phyloP scores from a whole-genome alignment of 1,139 yeast species.

The Suhomyces kunorum region DNA sequence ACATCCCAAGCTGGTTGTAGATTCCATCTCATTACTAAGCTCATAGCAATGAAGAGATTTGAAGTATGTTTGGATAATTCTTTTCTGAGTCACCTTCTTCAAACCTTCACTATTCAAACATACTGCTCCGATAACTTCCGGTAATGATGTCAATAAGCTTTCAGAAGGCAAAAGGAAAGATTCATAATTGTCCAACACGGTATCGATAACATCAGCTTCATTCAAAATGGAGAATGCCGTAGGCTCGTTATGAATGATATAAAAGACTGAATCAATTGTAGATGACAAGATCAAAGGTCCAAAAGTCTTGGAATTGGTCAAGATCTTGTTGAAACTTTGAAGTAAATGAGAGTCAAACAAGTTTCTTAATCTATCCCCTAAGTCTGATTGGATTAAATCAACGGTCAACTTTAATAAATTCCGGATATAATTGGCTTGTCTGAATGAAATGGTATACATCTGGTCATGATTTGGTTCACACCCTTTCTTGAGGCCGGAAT shows the following conservation, averaged over 20 bases:
- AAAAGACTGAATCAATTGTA: constrained; percentile 66
- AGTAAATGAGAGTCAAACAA: constrained; percentile 82
- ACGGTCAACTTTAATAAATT: constrained; percentile 62
- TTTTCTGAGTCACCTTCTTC: constrained; percentile 49
- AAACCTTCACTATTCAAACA: constrained; percentile 78
- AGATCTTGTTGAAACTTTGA: constrained; percentile 57
- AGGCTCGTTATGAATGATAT: constrained; percentile 86
- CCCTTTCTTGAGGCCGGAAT: constrained; percentile 18
- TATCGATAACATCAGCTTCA: constrained; percentile 75
- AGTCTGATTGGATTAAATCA: constrained; percentile 66
- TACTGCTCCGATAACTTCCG: constrained; percentile 82
- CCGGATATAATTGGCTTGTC: constrained; percentile 62
- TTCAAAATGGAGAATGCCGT: constrained; percentile 80
- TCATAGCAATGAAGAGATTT: constrained; percentile 49
- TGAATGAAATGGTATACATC: constrained; percentile 55
- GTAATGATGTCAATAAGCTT: constrained; percentile 61
- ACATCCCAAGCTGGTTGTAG: constrained; percentile 58
- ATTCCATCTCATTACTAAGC: constrained; percentile 46
- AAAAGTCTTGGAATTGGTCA: constrained; percentile 60
- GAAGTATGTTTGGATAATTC: constrained; percentile 53
- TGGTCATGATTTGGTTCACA: constrained; percentile 52
- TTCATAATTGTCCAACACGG: constrained; percentile 58
- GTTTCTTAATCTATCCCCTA: constrained; percentile 83
- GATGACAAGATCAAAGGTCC: constrained; percentile 70
- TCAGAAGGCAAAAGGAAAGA: constrained; percentile 56